These are phyloP conservation scores for Fusarium abutilonis DNA, from an alignment of 2,329 filamentous ascomycete species.

Conservation along the genomic window DNA sequence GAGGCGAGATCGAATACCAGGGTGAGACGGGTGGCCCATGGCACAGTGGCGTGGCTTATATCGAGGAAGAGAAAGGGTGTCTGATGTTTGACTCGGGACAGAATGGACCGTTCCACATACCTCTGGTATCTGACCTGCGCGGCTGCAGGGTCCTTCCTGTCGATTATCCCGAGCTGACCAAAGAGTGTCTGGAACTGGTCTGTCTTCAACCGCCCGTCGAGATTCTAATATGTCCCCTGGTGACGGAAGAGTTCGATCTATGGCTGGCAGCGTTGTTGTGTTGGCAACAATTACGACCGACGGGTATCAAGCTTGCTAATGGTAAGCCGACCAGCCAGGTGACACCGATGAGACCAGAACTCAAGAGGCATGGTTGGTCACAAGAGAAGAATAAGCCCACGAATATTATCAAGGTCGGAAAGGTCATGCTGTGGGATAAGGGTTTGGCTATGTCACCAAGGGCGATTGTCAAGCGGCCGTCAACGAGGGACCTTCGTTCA, in stretches of 20 bases:
- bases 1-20: slow-evolving; percentile 79
- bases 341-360: slow-evolving; percentile 54
- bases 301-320: slow-evolving; percentile 63
- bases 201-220: slow-evolving; percentile 65
- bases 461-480: slow-evolving; percentile 66
- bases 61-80: slow-evolving; percentile 78
- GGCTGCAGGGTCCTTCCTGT: slow-evolving; percentile 74
- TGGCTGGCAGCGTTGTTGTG: slow-evolving; percentile 84
- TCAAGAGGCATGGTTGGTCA: slow-evolving; percentile 54
- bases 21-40: slow-evolving; percentile 69
- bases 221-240: slow-evolving; percentile 71
- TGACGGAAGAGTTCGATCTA: slow-evolving; percentile 74
- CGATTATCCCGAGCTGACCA: slow-evolving; percentile 56
- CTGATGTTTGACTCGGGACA: slow-evolving; percentile 79
- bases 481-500: slow-evolving; percentile 65
- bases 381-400: slow-evolving; percentile 49
- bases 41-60: slow-evolving; percentile 77
- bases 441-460: slow-evolving; percentile 65
- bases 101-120: slow-evolving; percentile 69
- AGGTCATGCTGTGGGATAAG: slow-evolving; percentile 91
- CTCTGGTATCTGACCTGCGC: slow-evolving; percentile 76
- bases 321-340: slow-evolving; percentile 49
- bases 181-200: slow-evolving; percentile 64
- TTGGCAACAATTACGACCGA: slow-evolving; percentile 79
- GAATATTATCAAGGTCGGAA: slow-evolving; percentile 95